A percentile compares a stretch with the other conserved stretches of the same genome.
Conservation (phyloP, 805 yeast genomes). For the Cyberlindnera sargentensis region DNA sequence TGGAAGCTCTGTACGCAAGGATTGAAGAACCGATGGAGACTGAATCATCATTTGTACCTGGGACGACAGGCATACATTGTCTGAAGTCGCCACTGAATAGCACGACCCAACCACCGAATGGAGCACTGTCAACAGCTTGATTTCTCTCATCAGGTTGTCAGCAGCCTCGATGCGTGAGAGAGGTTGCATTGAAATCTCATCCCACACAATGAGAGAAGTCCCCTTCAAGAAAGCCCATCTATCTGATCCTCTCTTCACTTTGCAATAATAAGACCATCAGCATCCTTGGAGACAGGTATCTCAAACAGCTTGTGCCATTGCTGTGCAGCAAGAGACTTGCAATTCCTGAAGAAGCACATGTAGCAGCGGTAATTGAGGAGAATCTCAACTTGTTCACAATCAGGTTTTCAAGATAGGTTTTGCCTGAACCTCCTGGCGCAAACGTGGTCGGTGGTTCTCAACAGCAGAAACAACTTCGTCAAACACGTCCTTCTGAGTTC, state of each 20-base stretch:
- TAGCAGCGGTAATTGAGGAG: too few relatives aligned
- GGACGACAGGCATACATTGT: neutral
- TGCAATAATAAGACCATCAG: too few relatives aligned
- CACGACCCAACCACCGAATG: neutral
- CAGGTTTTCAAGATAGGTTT: neutral
- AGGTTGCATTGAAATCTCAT: neutral
- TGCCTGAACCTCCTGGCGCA: neutral
- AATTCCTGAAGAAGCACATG: neutral
- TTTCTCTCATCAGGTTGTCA: neutral
- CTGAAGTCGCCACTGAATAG: neutral
- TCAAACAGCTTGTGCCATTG: neutral
- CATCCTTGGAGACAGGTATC: neutral
- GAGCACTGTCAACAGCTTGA: neutral
- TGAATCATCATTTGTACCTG: neutral
- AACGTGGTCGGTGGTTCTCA: too few relatives aligned
- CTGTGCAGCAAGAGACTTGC: neutral
- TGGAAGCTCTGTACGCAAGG: too few relatives aligned
- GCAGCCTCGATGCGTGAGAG: neutral
- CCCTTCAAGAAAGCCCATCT: neutral
- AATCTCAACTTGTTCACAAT: neutral
- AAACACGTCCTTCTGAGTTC: too few relatives aligned
- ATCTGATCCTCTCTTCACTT: neutral
- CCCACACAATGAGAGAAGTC: neutral
- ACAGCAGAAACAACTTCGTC: too few relatives aligned
- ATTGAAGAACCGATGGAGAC: neutral